A percentile compares a stretch with the other conserved stretches of the same genome.
phyloP scores from a whole-genome alignment of 805 yeast species.

The Saccharomycopsis sp. region DNA sequence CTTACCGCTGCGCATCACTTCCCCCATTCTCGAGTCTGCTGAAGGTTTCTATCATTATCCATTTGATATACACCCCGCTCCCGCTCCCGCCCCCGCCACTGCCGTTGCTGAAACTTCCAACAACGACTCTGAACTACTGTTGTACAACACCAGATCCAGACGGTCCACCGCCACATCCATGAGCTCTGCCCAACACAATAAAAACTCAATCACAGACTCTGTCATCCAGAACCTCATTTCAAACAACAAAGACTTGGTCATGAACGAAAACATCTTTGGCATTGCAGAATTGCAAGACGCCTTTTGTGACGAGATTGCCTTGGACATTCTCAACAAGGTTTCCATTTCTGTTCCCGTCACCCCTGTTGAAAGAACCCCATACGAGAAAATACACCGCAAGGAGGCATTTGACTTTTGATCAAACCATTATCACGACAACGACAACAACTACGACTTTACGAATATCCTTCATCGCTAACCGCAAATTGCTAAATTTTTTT shows the following conservation, averaged over 20 bases:
- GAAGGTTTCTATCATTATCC: background rate
- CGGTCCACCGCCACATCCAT: constrained; percentile 19
- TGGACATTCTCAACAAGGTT: constrained; percentile 16
- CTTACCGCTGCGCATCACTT: constrained; percentile 18
- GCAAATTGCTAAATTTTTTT: no score
- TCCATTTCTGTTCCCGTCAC: no score
- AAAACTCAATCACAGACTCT: constrained; percentile 12
- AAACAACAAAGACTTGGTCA: constrained; percentile 8
- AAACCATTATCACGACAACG: no score
- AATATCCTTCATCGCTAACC: no score
- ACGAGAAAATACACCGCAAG: no score
- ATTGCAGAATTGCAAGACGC: constrained; percentile 10
- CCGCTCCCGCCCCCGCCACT: background rate
- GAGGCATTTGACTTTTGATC: no score
- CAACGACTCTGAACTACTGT: background rate
- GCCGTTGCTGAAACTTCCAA: background rate
- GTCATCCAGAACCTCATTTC: constrained; percentile 3
- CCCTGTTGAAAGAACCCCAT: no score
- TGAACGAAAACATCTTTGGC: background rate
- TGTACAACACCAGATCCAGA: constrained; percentile 9
- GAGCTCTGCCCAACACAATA: constrained; percentile 8
- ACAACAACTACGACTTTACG: no score
- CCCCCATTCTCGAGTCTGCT: constrained; percentile 15
- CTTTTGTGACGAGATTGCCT: constrained; percentile 16
- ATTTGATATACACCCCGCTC: background rate